Conservation (phyloP, 1,284 basidiomycete genomes). For the Puccinia hordei region DNA sequence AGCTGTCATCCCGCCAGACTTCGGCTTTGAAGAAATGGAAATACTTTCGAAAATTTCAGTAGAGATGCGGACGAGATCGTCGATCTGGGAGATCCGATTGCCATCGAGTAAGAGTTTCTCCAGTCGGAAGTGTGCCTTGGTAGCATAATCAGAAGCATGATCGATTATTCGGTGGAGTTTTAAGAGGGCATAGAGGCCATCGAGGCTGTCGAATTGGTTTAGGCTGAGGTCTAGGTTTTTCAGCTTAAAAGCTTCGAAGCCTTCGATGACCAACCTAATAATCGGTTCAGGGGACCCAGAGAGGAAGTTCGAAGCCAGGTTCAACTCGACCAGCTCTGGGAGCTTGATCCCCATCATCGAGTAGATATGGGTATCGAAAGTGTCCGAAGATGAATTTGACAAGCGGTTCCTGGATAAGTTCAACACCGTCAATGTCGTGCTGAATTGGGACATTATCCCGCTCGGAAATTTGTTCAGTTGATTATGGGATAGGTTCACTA, state of each 20-base stretch:
- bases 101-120: conserved; percentile 25
- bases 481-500: conserved; percentile 25
- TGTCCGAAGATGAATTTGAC: not conserved
- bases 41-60: conserved; percentile 8
- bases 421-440: not conserved
- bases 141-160: not conserved
- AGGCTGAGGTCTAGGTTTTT: conserved; percentile 31
- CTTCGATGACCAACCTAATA: conserved; percentile 10
- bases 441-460: not conserved
- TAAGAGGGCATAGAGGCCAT: conserved; percentile 26
- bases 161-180: not conserved
- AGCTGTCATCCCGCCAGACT: not conserved
- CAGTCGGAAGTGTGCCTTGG: not conserved
- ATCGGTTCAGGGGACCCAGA: not conserved
- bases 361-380: not conserved
- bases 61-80: conserved; percentile 14
- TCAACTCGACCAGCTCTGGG: conserved; percentile 24
- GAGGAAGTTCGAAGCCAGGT: conserved; percentile 29
- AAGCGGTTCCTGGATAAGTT: conserved; percentile 42
- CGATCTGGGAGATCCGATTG: conserved; percentile 26
- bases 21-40: not conserved
- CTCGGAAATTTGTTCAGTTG: conserved; percentile 18
- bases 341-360: conserved; percentile 9
- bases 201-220: conserved; percentile 24
- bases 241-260: conserved; percentile 7